Base-by-base conservation (phyloP, 192 early-diverging fungal genomes). In the Backusella westeae region DNA sequence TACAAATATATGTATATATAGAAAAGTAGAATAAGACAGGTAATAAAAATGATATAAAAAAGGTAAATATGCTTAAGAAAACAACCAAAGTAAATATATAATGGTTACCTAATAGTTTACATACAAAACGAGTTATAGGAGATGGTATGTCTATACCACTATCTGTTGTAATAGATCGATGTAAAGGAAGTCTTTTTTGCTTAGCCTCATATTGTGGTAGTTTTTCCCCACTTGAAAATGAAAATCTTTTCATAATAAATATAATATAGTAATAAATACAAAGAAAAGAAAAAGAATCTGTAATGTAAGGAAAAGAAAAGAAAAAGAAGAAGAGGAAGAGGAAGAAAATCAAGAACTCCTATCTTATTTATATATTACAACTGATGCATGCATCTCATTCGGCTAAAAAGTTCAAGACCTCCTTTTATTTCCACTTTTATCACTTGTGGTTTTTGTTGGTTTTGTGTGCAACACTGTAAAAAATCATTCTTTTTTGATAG, bases 31-130 rank as follows among this genome's bases (percentile, higher is more conserved):
- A 68, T 4, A 68, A 21, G 19, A 19, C 12, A 68, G 32, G 8
- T 8, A 35, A 67, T 35, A 35, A 29, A 67, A 29, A 67, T 29
- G 26, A 15, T 34, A 14, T 35, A 68, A 34, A 68, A 34, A 68
- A 36, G 67, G 29, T 68, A 38, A 34, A 67, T 68, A 34, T 68
- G 32, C 32, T 68, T 36, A 34, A 34, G 32, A 68, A 68, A 68
- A 68, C 23, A 68, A 68, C 35, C 9, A 34, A 68, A n/a, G 26
- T 19, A 32, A 67, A 19, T 68, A 38, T 68, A 38, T 36, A 34
- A 9, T 36, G 67, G 6, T 69, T 74, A 74, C 72, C 72, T 74
- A 74, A 65, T 17, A 74, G 38, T 65, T 74, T 74, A 38, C 36
- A 74, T 35, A 74, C 72, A 74, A 74, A 74, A 36, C 53, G 52